These are phyloP conservation scores for Aspergillus spinulosporus DNA, from an alignment of 2,329 filamentous ascomycete genomes.

Conservation along the genomic window DNA sequence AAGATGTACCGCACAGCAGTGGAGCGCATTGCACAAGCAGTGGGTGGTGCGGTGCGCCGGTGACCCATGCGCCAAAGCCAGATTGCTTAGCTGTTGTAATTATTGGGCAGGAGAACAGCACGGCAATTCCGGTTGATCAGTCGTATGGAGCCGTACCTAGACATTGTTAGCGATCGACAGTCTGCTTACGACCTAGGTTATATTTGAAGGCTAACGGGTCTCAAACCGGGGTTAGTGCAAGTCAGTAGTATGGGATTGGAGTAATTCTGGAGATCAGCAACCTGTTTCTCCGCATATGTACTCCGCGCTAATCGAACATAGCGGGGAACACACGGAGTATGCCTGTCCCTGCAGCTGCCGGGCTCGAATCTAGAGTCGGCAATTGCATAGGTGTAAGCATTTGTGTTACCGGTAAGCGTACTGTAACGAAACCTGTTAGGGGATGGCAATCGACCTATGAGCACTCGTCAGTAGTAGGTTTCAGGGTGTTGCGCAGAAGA, in stretches of 20 bases:
- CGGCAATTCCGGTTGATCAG: background rate
- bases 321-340: background rate
- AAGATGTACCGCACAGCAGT: background rate
- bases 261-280: background rate
- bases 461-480: background rate
- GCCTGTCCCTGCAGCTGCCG: background rate
- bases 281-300: background rate
- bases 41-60: background rate
- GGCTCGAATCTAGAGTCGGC: background rate
- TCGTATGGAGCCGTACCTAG: background rate
- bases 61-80: background rate
- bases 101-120: background rate
- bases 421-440: background rate
- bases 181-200: background rate
- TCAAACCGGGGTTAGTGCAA: background rate
- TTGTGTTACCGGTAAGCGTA: background rate
- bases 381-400: background rate
- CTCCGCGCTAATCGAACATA: background rate
- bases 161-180: background rate
- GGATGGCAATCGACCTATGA: background rate
- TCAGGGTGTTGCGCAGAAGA: background rate
- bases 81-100: background rate
- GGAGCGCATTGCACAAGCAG: background rate
- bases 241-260: background rate
- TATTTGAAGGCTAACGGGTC: background rate